Evolutionary conservation across 768 basidiomycete genomes (phyloP).

Genomic region (Mycena vulgaris): DNA sequence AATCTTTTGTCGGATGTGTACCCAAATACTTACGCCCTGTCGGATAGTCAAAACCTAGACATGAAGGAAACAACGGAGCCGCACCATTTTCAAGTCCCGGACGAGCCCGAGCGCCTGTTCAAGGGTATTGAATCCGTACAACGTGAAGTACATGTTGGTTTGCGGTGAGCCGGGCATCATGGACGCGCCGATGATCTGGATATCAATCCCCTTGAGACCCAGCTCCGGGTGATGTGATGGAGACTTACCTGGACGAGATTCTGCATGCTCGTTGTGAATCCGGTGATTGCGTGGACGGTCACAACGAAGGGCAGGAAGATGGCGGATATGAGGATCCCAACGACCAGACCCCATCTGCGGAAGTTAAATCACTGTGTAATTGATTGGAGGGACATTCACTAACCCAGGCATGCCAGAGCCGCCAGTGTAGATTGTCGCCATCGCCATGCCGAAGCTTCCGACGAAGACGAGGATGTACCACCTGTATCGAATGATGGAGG

Average conservation of each 20-base stretch:
- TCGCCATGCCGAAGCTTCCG: conserved; percentile 64
- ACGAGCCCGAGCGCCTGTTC: conserved; percentile 58
- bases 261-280: conserved; percentile 60
- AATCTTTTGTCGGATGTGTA: conserved; percentile 44
- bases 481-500: neutral
- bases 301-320: conserved; percentile 68
- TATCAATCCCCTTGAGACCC: too few relatives aligned
- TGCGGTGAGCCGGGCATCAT: conserved; percentile 74
- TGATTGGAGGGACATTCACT: conserved; percentile 29
- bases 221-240: too few relatives aligned
- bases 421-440: conserved; percentile 68
- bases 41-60: conserved; percentile 51
- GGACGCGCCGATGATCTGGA: conserved; percentile 70
- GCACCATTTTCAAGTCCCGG: conserved; percentile 63
- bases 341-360: conserved; percentile 65
- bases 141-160: conserved; percentile 76
- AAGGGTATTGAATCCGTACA: conserved; percentile 55
- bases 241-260: conserved; percentile 64
- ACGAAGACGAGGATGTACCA: conserved; percentile 64
- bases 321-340: conserved; percentile 65
- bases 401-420: conserved; percentile 71
- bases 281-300: conserved; percentile 69
- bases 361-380: conserved; percentile 3
- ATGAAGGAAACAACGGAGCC: conserved; percentile 23
- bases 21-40: conserved; percentile 52